Base-by-base conservation (phyloP, 2,329 filamentous ascomycete species). In the Nothopassalora personata region DNA sequence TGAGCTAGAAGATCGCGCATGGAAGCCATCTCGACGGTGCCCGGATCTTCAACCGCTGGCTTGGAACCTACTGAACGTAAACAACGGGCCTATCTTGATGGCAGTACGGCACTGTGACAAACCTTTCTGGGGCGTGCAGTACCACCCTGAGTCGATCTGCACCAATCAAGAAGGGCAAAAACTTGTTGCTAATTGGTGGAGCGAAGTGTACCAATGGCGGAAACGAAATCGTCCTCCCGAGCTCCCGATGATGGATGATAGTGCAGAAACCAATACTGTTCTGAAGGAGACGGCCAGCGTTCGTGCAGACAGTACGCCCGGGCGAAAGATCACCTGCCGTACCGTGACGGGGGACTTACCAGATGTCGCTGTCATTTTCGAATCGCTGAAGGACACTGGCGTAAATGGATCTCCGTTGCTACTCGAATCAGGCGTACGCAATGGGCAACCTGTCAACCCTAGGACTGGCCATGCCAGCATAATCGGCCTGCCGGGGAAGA, bases 131-230 rank as follows among this genome's bases (percentile, higher is more conserved):
- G 92, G 89, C 0, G 80, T 96, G 18, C 92, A 96, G 70, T 96
- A 94, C 67, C 91, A 96, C 69, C 91, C 91, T 0, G 91, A 97
- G 73, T 96, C 90, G 0, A 83, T 91, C 13, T 96, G 91, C 72
- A 95, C 91, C 4, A 88, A 90, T 43, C 75, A 79, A 3, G 81
- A 82, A 60, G 86, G 88, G 1, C 82, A 81, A 19, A 75, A 77
- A 13, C 79, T 96, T 28, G 79, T 96, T 36, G 74, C 74, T 53
- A 90, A 89, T 68, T 96, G 91, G 90, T 94, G 91, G 81, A 70
- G 73, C 4, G 79, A 84, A 68, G 86, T 86, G 0, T 74, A 56
- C 53, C 50, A 52, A 9, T 68, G 65, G 67, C 65, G 64, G 36
- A 30, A 48, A 19, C 19, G 30, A 28, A 46, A 51, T 19, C 47